phyloP scores from a whole-genome alignment of 1,139 yeast species.

The Candida pseudoviswanathii region DNA sequence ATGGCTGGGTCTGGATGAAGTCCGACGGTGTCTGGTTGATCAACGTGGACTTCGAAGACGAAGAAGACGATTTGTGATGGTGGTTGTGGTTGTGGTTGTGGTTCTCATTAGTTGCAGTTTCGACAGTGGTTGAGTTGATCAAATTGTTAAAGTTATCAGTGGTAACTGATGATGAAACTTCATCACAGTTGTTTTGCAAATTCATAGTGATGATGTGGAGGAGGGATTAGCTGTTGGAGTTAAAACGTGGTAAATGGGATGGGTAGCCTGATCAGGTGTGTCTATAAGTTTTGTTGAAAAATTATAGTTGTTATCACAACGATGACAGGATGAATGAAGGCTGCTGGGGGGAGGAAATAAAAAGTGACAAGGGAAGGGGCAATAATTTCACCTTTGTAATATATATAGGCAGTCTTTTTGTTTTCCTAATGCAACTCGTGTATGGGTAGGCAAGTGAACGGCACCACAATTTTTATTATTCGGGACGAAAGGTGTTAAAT shows the following conservation, averaged over 20 bases:
- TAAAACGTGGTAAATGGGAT: too few relatives aligned
- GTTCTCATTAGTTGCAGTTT: background rate
- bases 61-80: background rate
- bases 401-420: too few relatives aligned
- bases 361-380: background rate
- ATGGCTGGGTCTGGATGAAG: conserved; percentile 1
- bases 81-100: conserved; percentile 6
- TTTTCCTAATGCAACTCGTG: too few relatives aligned
- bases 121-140: conserved; percentile 10
- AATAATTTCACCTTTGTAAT: too few relatives aligned
- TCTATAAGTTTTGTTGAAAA: conserved; percentile 3
- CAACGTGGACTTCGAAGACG: conserved; percentile 7
- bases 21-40: conserved; percentile 1
- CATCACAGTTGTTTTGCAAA: conserved; percentile 22
- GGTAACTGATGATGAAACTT: conserved; percentile 9
- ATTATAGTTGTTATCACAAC: conserved; percentile 2
- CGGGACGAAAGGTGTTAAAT: background rate
- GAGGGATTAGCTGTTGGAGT: too few relatives aligned
- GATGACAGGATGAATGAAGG: too few relatives aligned
- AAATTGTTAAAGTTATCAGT: conserved; percentile 11
- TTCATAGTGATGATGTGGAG: conserved; percentile 19
- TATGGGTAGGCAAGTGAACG: too few relatives aligned
- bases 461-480: too few relatives aligned
- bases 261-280: too few relatives aligned
- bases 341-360: too few relatives aligned